Percentiles rank a stretch among this genome's conserved stretches.
phyloP scores from a whole-genome alignment of 2,329 filamentous ascomycete species.

The Aspergillus sclerotialis region DNA sequence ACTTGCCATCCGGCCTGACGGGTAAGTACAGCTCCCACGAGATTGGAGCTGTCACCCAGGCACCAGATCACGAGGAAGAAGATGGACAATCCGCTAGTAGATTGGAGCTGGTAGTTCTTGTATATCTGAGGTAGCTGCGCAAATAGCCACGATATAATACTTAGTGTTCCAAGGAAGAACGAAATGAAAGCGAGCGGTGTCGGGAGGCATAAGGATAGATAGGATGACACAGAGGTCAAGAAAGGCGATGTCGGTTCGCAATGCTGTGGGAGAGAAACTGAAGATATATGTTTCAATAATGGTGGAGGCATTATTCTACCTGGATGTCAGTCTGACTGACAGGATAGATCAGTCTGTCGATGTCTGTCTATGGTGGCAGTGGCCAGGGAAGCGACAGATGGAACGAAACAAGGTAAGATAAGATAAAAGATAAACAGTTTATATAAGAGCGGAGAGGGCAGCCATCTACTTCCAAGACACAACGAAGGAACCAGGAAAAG shows the following conservation, averaged over 20 bases:
- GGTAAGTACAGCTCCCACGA: slow-evolving; percentile 57
- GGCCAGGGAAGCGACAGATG: too few species aligned
- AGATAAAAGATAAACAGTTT: neutral
- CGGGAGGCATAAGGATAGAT: slow-evolving; percentile 57
- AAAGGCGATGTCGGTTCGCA: slow-evolving; percentile 56
- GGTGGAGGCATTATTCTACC: slow-evolving; percentile 21
- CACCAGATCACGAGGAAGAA: slow-evolving; percentile 63
- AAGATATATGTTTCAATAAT: slow-evolving; percentile 18
- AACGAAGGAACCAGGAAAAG: neutral
- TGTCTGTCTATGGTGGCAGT: neutral
- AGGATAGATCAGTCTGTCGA: neutral
- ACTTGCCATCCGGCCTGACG: slow-evolving; percentile 61
- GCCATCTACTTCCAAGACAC: neutral
- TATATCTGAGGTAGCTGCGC: slow-evolving; percentile 63
- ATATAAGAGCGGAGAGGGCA: neutral
- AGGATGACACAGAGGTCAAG: slow-evolving; percentile 50
- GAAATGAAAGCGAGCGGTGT: slow-evolving; percentile 57
- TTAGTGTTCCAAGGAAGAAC: slow-evolving; percentile 52
- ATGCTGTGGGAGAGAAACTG: slow-evolving; percentile 45
- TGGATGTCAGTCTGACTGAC: too few species aligned
- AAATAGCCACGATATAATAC: slow-evolving; percentile 62
- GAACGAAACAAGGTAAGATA: neutral
- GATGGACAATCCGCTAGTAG: slow-evolving; percentile 58
- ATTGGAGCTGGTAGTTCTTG: slow-evolving; percentile 59
- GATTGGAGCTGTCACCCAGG: slow-evolving; percentile 56